phyloP scores from a whole-genome alignment of 306 rosid species.

The Ormosia emarginata region DNA sequence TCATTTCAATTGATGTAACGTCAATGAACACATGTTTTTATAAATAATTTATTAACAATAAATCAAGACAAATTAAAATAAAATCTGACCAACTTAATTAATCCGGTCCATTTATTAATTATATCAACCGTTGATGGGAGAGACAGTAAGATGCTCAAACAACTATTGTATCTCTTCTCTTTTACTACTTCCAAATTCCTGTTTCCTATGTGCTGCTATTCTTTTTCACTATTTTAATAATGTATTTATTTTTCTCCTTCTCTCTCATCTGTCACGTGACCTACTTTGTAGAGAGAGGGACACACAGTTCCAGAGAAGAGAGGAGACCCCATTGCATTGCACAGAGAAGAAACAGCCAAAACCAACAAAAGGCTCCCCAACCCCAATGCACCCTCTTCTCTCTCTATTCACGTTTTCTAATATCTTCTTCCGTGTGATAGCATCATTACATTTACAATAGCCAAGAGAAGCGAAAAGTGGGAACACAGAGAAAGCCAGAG shows the following conservation, averaged over 20 bases:
- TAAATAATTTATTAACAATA: too few relatives aligned
- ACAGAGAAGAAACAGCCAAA: slow-evolving; percentile 27
- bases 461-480: slow-evolving; percentile 10
- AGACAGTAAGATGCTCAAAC: too few relatives aligned
- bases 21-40: too few relatives aligned
- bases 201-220: background rate
- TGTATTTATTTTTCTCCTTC: background rate
- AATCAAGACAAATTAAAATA: too few relatives aligned
- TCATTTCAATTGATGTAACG: too few relatives aligned
- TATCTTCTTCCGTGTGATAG: slow-evolving; percentile 20
- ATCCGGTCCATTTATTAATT: too few relatives aligned
- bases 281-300: slow-evolving; percentile 12
- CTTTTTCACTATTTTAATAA: too few relatives aligned
- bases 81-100: too few relatives aligned
- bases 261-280: slow-evolving; percentile 63
- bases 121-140: too few relatives aligned
- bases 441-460: slow-evolving; percentile 31
- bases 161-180: too few relatives aligned
- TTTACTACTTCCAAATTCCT: background rate
- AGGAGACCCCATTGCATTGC: background rate
- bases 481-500: background rate
- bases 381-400: slow-evolving; percentile 24
- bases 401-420: background rate
- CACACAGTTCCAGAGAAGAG: slow-evolving; percentile 46
- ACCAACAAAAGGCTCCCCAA: slow-evolving; percentile 26